Evolutionary conservation across 768 basidiomycete genomes (phyloP).

Genomic region (Leucocoprinus birnbaumii): DNA sequence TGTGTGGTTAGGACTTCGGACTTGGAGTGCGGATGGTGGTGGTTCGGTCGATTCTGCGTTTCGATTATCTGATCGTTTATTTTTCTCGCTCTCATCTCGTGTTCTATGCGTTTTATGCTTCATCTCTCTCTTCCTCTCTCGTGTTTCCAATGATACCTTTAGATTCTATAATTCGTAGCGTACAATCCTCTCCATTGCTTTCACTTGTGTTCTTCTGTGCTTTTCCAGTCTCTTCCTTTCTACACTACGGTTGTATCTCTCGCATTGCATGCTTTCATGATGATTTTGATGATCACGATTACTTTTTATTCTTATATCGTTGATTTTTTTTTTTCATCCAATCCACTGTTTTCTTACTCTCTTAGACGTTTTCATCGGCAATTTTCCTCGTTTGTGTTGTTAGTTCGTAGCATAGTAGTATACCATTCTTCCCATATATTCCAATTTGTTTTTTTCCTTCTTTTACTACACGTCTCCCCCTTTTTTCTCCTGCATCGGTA

Average conservation of each 20-base stretch:
- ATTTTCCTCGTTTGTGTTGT: no score
- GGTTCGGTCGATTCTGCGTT: background rate
- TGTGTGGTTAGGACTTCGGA: no score
- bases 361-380: no score
- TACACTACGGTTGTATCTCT: background rate
- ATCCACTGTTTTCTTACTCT: background rate
- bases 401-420: no score
- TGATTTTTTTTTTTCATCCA: background rate
- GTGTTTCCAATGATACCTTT: background rate
- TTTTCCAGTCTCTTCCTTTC: background rate
- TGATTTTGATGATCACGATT: background rate
- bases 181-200: no score
- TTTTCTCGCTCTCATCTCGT: background rate
- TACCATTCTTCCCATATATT: no score
- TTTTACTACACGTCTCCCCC: no score
- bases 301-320: constrained; percentile 6
- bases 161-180: background rate
- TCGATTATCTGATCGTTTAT: no score
- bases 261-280: constrained; percentile 7
- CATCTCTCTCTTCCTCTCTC: background rate
- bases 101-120: constrained; percentile 1
- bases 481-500: no score
- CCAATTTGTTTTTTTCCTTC: no score
- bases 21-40: background rate
- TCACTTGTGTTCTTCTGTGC: no score